Percentiles rank a stretch among this genome's conserved stretches.
Evolutionary conservation across 352 stramenopile species (phyloP).

Genomic region (Phytophthora megakarya): DNA sequence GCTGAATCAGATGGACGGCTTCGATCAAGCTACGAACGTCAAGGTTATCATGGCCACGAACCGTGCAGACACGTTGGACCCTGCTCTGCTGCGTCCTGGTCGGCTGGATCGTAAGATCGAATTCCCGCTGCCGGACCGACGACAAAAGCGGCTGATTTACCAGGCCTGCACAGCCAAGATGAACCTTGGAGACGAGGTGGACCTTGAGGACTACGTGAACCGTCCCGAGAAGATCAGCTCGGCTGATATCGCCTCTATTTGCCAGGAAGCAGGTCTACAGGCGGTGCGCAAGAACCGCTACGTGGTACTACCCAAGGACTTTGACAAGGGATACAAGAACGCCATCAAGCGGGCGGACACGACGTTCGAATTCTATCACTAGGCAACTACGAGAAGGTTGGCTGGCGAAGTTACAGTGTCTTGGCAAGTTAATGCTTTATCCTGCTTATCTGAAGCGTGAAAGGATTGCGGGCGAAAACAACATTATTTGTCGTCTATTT

Average conservation of each 20-base stretch:
- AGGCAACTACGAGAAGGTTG: slow-evolving; percentile 22
- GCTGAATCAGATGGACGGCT: slow-evolving; percentile 99
- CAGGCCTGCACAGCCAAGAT: slow-evolving; percentile 99
- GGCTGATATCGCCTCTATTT: slow-evolving; percentile 98
- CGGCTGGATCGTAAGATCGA: slow-evolving; percentile 99
- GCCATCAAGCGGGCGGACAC: slow-evolving; percentile 99
- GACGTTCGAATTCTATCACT: slow-evolving; percentile 99
- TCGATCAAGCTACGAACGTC: slow-evolving; percentile 99
- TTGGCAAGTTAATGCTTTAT: background rate
- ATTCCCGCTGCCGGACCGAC: slow-evolving; percentile 98
- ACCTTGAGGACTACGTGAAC: slow-evolving; percentile 99
- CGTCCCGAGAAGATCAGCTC: slow-evolving; percentile 99
- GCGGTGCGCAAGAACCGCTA: slow-evolving; percentile 99
- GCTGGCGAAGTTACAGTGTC: background rate
- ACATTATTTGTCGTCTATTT: slow-evolving; percentile 13
- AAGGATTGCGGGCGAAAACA: background rate
- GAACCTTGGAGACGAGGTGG: slow-evolving; percentile 99
- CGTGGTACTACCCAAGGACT: slow-evolving; percentile 99
- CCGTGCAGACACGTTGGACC: slow-evolving; percentile 98
- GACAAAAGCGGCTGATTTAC: slow-evolving; percentile 99
- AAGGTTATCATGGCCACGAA: slow-evolving; percentile 99
- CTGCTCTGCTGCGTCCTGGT: slow-evolving; percentile 97
- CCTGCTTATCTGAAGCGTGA: too few species aligned
- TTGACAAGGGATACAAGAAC: slow-evolving; percentile 99
- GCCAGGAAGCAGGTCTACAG: slow-evolving; percentile 98